These are phyloP conservation scores for Epichloe uncinata DNA, from an alignment of 2,329 filamentous ascomycete genomes.

Conservation along the genomic window DNA sequence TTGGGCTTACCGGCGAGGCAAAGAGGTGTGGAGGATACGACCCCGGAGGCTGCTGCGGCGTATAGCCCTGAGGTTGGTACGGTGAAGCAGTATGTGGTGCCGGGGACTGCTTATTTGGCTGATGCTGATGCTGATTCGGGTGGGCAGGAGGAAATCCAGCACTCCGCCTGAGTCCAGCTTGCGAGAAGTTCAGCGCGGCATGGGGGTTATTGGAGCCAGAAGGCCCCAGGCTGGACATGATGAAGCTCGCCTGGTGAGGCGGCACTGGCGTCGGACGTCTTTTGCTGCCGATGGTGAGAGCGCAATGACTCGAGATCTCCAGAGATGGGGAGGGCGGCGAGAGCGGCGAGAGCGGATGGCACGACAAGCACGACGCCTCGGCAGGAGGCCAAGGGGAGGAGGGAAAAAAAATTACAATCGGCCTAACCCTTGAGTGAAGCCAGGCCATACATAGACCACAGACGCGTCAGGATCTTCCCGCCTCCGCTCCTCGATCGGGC, in stretches of 20 bases:
- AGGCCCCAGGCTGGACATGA: slow-evolving; percentile 37
- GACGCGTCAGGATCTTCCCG: slow-evolving; percentile 3
- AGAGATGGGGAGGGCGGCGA: not conserved
- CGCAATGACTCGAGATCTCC: not conserved
- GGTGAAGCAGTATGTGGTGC: slow-evolving; percentile 40
- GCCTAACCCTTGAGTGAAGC: not conserved
- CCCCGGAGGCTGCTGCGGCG: slow-evolving; percentile 35
- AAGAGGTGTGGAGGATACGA: slow-evolving; percentile 41
- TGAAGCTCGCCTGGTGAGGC: slow-evolving; percentile 7
- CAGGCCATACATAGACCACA: not conserved
- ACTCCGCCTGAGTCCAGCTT: slow-evolving; percentile 35
- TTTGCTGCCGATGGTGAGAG: not conserved
- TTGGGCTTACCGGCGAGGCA: slow-evolving; percentile 32
- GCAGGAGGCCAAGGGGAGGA: not conserved
- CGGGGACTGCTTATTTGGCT: slow-evolving; percentile 41
- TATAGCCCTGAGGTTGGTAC: slow-evolving; percentile 40
- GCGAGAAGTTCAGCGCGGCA: slow-evolving; percentile 38
- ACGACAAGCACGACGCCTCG: not conserved
- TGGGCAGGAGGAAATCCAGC: slow-evolving; percentile 31
- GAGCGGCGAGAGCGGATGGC: not conserved
- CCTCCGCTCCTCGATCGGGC: slow-evolving; percentile 3
- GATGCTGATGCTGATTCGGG: slow-evolving; percentile 35
- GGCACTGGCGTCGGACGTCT: not conserved
- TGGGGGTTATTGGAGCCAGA: slow-evolving; percentile 39
- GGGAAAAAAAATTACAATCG: not conserved